Base-by-base conservation (phyloP, 768 basidiomycete genomes). In the Leccinellum albellum region DNA sequence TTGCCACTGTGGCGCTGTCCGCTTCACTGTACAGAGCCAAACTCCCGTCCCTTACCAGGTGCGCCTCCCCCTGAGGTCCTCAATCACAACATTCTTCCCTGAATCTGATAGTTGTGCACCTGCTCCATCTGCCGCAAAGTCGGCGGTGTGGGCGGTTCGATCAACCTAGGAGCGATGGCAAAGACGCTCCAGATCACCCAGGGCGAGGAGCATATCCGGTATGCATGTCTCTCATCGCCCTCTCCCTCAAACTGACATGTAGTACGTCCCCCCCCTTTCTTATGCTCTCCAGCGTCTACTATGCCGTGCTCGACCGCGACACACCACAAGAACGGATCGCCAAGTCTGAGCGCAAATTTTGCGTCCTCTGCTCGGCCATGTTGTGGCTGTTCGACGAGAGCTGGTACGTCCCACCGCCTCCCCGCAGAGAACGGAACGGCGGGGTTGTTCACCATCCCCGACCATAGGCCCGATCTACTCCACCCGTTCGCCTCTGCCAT, bases 111-210 rank as follows among this genome's bases (percentile, higher is more conserved):
- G 82, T 66, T 87, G 31, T 88, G 86, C 62, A 52, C 82, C 6
- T 88, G 86, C 65, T 86, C 84, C 32, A 86, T 88, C 59, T 88
- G 86, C 64, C 81, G 86, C 56, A 88, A 88, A 67, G 83, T 86
- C 10, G 85, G 85, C 37, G 86, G 86, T 14, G 72, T 72, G 0
- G 84, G 85, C 13, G 86, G 86, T 0, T 82, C 84, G 2, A 78
- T 87, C 66, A 87, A 87, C 59, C 79, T 88, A n/a, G 82, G 84
- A 23, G 86, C 78, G 1, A 71, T 79, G 47, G 74, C 73, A 14
- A 66, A 81, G 1, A 82, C 82, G 0, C 70, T 88, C 49, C 70
- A 79, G 40, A 65, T 87, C 42, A 75, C 79, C 51, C 61, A 71
- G 32, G 86, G 85, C 1, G 75, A 81, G 51, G 82, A 82, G 56